These are phyloP conservation scores for Punctularia strigosozonata DNA, from an alignment of 768 basidiomycete genomes.

Conservation along the genomic window DNA sequence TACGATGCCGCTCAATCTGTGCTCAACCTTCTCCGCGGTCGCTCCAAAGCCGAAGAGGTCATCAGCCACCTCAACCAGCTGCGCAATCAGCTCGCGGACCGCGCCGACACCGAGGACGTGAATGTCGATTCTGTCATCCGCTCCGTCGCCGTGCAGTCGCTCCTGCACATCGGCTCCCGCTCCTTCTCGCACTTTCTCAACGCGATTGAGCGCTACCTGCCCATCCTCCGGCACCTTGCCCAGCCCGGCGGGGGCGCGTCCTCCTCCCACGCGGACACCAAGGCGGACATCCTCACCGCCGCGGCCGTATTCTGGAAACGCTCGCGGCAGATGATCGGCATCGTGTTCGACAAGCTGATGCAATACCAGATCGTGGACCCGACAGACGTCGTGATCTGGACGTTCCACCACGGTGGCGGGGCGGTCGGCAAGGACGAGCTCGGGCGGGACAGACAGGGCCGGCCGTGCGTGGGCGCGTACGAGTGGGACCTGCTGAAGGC, in stretches of 20 bases:
- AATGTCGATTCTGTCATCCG: slow-evolving; percentile 60
- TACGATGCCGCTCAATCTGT: slow-evolving; percentile 72
- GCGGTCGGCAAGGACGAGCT: too few species aligned
- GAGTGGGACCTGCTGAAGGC: slow-evolving; percentile 82
- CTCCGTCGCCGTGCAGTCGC: slow-evolving; percentile 75
- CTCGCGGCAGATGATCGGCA: slow-evolving; percentile 77
- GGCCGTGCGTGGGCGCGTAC: slow-evolving; percentile 37
- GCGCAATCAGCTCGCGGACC: slow-evolving; percentile 50
- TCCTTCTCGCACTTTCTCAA: slow-evolving; percentile 98
- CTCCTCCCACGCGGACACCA: slow-evolving; percentile 47
- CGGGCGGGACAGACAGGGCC: slow-evolving; percentile 13
- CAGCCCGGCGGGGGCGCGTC: slow-evolving; percentile 20
- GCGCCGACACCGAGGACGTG: slow-evolving; percentile 42
- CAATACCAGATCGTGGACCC: slow-evolving; percentile 98
- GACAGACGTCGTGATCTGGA: slow-evolving; percentile 79
- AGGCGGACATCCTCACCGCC: slow-evolving; percentile 59
- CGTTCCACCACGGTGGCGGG: slow-evolving; percentile 49
- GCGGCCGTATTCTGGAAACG: slow-evolving; percentile 74
- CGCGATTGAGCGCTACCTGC: slow-evolving; percentile 90
- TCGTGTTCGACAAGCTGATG: slow-evolving; percentile 96
- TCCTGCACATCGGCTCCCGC: slow-evolving; percentile 84
- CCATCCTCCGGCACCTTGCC: slow-evolving; percentile 56
- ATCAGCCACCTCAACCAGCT: slow-evolving; percentile 61
- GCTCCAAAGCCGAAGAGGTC: slow-evolving; percentile 72
- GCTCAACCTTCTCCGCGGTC: slow-evolving; percentile 69